These are phyloP conservation scores for Globisporangium spinosum DNA, from an alignment of 352 stramenopile species.

Conservation along the genomic window DNA sequence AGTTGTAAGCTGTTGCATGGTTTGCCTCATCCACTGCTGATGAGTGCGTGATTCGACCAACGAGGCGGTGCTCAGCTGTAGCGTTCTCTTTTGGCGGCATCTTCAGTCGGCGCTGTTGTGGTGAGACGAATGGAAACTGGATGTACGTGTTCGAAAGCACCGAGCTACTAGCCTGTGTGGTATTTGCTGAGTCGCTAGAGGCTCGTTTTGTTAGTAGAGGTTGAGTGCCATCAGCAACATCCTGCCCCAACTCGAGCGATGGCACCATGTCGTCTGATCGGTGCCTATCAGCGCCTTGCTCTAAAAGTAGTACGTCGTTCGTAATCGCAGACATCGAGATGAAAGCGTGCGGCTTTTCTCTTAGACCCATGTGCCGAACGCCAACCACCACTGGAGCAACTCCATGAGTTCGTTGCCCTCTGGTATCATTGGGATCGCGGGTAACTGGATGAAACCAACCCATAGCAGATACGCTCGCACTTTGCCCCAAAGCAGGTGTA, in stretches of 20 bases:
- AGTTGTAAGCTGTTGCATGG: background rate
- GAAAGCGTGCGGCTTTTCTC: slow-evolving; percentile 23
- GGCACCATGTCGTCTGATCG: background rate
- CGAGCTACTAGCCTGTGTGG: background rate
- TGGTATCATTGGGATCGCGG: slow-evolving; percentile 12
- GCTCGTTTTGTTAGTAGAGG: background rate
- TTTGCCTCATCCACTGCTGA: background rate
- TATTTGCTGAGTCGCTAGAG: background rate
- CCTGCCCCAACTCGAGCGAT: background rate
- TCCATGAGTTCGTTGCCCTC: background rate
- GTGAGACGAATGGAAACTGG: slow-evolving; percentile 51
- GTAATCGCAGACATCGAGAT: slow-evolving; percentile 18
- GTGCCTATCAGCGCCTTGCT: background rate
- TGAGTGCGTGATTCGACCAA: background rate
- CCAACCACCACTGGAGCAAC: slow-evolving; percentile 32
- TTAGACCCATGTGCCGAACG: slow-evolving; percentile 23
- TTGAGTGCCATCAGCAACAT: background rate
- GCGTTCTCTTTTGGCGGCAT: slow-evolving; percentile 5
- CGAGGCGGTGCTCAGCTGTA: background rate
- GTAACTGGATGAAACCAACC: slow-evolving; percentile 40
- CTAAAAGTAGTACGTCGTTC: slow-evolving; percentile 9
- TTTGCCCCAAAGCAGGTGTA: slow-evolving; percentile 26
- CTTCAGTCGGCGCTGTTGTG: slow-evolving; percentile 28
- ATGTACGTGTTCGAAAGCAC: slow-evolving; percentile 41
- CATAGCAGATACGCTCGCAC: slow-evolving; percentile 34